Evolutionary conservation across 768 basidiomycete species (phyloP), one percentile per base, ranked within the genome.

Genomic region (Kwoniella sp.): DNA sequence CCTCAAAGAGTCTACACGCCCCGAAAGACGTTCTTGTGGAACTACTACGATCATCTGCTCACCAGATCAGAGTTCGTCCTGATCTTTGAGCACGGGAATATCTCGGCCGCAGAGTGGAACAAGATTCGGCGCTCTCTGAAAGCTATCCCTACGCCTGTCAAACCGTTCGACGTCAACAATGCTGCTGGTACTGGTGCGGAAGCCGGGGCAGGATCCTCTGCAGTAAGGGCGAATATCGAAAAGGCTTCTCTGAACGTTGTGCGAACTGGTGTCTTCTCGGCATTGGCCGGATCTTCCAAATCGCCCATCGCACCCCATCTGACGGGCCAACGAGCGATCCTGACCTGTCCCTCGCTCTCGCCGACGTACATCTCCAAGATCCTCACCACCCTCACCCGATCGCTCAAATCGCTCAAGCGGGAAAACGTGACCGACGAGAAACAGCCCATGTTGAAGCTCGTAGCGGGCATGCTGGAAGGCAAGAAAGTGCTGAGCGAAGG

Each of bases 391-490:
- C 63, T 80, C 34, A 69, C 68, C 54, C 67, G 65, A 29, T 55
- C 71, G 1, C 52, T 81, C 41, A 69, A 68, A 29, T 26, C 28
- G 20, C 17, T 60, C 20, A 59, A 74, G 28, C 57, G 70, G n/a
- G 71, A 72, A 20, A 61, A 63, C 17, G 55, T 56, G 4, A 17
- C 57, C 9, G 64, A 66, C 28, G 55, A 65, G 17, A 75, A 75
- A 55, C 70, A 73, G 57, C 76, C 76, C 25, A 51, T 9, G 11
- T 30, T 95, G 61, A 85, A 82, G 72, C 81, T 95, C 26, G 84
- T 92, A 63, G 91, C 89, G 26, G 91, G 90, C 34, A 77, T 96
- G 58, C 84, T 94, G 66, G 93, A 94, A 74, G 88, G 88, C 23
- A 66, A 67, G 37, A 83, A 85, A 66, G 83, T 91, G 61, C 86